Percentiles rank a stretch among this genome's conserved stretches.
These are phyloP conservation scores for Dothidotthia symphoricarpi DNA, from an alignment of 2,329 filamentous ascomycete species.

Conservation along the genomic window DNA sequence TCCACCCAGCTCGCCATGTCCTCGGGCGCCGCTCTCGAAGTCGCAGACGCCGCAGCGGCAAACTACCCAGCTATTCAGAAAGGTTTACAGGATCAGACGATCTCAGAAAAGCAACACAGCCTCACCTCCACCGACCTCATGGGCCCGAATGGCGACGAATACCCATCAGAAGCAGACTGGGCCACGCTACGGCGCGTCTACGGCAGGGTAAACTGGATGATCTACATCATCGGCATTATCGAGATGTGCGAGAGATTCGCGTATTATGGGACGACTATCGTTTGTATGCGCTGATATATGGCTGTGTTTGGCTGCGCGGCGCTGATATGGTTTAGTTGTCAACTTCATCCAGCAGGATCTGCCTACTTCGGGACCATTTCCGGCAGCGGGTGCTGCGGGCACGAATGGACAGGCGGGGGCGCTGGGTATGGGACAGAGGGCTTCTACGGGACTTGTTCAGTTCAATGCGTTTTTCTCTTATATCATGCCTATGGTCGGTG, in stretches of 20 bases:
- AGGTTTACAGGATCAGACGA: constrained; percentile 3
- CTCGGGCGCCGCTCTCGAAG: constrained; percentile 17
- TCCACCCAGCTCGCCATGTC: constrained; percentile 13
- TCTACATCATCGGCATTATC: constrained; percentile 31
- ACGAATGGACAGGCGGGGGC: constrained; percentile 28
- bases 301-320: neutral
- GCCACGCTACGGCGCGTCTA: constrained; percentile 30
- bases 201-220: constrained; percentile 32
- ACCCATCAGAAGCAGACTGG: constrained; percentile 32
- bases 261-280: constrained; percentile 34
- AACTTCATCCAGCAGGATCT: constrained; percentile 46
- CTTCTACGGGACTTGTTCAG: constrained; percentile 24
- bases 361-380: constrained; percentile 49
- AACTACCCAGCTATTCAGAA: constrained; percentile 8
- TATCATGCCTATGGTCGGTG: constrained; percentile 26
- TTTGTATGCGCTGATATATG: constrained; percentile 11
- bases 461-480: constrained; percentile 26
- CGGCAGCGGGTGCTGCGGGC: constrained; percentile 48
- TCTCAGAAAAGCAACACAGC: constrained; percentile 12
- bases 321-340: constrained; percentile 18
- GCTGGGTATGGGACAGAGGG: constrained; percentile 27
- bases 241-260: constrained; percentile 34
- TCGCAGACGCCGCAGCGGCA: constrained; percentile 16
- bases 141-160: constrained; percentile 25
- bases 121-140: constrained; percentile 6